Conservation (phyloP, 805 yeast genomes). For the Yamadazyma olivae region DNA sequence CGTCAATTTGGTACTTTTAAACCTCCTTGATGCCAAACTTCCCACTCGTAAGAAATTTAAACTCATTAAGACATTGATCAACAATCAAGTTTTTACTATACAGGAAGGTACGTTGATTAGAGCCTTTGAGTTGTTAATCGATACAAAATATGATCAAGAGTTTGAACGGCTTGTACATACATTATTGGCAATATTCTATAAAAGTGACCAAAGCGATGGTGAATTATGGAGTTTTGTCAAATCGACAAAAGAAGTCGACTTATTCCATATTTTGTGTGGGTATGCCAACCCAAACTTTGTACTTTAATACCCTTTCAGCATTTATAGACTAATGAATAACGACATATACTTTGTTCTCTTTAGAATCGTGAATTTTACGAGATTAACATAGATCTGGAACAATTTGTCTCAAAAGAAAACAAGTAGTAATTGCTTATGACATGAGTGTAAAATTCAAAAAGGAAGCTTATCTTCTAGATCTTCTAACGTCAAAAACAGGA, state of each 20-base stretch:
- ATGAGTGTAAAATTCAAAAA: too few relatives aligned
- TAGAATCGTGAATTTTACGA: too few relatives aligned
- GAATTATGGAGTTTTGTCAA: constrained; percentile 7
- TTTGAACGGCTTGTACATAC: constrained; percentile 6
- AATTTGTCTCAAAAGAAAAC: too few relatives aligned
- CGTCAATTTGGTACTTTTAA: neutral
- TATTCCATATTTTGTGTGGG: constrained; percentile 9
- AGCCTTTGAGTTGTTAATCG: constrained; percentile 3
- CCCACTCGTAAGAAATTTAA: constrained; percentile 4
- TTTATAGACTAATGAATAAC: neutral
- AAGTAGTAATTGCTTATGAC: too few relatives aligned
- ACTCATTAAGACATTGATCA: constrained; percentile 1
- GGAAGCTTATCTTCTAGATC: too few relatives aligned
- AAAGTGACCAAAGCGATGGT: constrained; percentile 4
- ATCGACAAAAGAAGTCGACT: constrained; percentile 2
- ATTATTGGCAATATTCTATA: constrained; percentile 3
- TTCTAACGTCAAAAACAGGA: too few relatives aligned
- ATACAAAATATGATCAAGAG: constrained; percentile 1
- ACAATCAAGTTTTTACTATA: constrained; percentile 4
- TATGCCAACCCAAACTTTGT: constrained; percentile 6
- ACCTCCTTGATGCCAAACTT: constrained; percentile 1
- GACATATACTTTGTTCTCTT: too few relatives aligned
- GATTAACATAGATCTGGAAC: too few relatives aligned
- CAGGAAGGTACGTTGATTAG: constrained; percentile 1
- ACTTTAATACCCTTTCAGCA: constrained; percentile 3